Conservation (phyloP, 805 yeast genomes). For the Priceomyces melissophilus region DNA sequence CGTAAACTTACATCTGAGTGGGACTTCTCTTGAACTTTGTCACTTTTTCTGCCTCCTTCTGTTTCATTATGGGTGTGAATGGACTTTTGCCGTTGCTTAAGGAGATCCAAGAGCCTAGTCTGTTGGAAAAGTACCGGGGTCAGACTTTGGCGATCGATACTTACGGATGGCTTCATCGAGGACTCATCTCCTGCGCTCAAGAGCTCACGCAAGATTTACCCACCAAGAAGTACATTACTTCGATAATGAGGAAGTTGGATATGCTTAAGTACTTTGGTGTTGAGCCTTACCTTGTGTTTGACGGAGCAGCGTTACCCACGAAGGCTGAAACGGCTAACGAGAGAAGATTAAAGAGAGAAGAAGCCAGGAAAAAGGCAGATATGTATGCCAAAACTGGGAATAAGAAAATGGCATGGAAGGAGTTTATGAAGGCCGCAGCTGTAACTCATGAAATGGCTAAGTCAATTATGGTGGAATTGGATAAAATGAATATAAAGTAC, state of each 20-base stretch:
- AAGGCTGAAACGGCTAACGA: constrained; percentile 71
- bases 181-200: constrained; percentile 76
- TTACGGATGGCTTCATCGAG: constrained; percentile 93
- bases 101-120: constrained; percentile 60
- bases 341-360: constrained; percentile 54
- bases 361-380: constrained; percentile 56
- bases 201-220: constrained; percentile 72
- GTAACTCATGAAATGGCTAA: constrained; percentile 92
- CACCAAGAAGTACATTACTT: constrained; percentile 69
- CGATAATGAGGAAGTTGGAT: constrained; percentile 61
- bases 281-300: constrained; percentile 85
- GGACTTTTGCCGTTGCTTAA: constrained; percentile 80
- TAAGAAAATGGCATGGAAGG: constrained; percentile 57
- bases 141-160: constrained; percentile 89
- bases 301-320: constrained; percentile 82
- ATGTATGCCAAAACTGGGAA: constrained; percentile 52
- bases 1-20: too few relatives aligned
- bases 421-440: constrained; percentile 75
- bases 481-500: constrained; percentile 53
- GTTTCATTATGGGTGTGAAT: constrained; percentile 81
- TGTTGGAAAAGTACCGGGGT: constrained; percentile 63
- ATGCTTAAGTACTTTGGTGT: constrained; percentile 68
- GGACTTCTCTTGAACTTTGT: too few relatives aligned
- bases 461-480: constrained; percentile 70
- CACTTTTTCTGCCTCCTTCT: too few relatives aligned